Conservation (phyloP, 1,284 basidiomycete species). For the Naganishia liquefaciens region DNA sequence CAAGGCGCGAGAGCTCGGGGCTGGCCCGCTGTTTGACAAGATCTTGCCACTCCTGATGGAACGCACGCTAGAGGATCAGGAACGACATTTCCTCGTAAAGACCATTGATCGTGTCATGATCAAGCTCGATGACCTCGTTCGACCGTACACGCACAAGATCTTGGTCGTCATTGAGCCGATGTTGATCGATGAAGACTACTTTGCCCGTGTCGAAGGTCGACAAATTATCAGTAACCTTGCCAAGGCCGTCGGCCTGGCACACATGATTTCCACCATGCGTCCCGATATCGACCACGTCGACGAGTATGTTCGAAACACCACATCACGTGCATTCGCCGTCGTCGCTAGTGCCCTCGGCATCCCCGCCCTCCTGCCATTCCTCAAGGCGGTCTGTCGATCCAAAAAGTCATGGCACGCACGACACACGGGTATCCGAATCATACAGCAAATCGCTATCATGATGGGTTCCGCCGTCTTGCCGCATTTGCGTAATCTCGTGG, state of each 20-base stretch:
- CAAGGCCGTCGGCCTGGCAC: conserved; percentile 96
- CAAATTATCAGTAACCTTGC: conserved; percentile 99
- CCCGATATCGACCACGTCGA: conserved; percentile 99
- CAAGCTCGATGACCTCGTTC: conserved; percentile 98
- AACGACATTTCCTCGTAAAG: conserved; percentile 96
- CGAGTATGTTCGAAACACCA: conserved; percentile 99
- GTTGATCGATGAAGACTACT: conserved; percentile 99
- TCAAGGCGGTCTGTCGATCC: conserved; percentile 95
- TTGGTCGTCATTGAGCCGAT: conserved; percentile 99
- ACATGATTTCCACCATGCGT: conserved; percentile 99
- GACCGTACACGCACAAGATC: conserved; percentile 99
- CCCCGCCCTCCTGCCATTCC: conserved; percentile 93
- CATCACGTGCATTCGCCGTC: conserved; percentile 97
- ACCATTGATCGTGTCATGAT: conserved; percentile 98
- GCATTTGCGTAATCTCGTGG: conserved; percentile 92
- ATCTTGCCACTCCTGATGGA: conserved; percentile 99
- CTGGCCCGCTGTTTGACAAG: conserved; percentile 99
- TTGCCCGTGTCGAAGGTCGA: conserved; percentile 97
- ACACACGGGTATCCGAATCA: conserved; percentile 98
- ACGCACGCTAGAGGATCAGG: conserved; percentile 96
- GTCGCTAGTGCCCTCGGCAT: conserved; percentile 98
- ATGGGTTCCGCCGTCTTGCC: conserved; percentile 99
- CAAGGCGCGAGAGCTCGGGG: conserved; percentile 97
- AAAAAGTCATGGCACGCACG: conserved; percentile 99
- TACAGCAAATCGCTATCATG: conserved; percentile 99